Evolutionary conservation across 2,329 filamentous ascomycete species (phyloP).

Genomic region (Fonsecaea pedrosoi): DNA sequence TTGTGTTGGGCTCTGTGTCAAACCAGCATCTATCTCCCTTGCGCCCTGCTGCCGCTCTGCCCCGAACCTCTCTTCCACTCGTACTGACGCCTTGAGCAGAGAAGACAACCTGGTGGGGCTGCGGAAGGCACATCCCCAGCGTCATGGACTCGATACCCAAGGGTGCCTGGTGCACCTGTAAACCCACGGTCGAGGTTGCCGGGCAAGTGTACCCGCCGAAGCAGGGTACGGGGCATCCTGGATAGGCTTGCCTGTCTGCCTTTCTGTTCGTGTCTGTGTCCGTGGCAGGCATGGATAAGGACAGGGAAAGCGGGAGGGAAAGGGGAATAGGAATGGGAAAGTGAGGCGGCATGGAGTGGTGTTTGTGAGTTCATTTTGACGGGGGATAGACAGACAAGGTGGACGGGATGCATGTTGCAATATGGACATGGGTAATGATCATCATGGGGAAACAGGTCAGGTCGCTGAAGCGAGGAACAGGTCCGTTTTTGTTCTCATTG

Average conservation of each 20-base stretch:
- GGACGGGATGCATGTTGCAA: no score
- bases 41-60: no score
- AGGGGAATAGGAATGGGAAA: no score
- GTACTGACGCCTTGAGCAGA: constrained; percentile 44
- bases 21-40: no score
- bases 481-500: neutral
- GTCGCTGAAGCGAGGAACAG: neutral
- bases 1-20: no score
- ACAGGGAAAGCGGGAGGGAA: neutral
- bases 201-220: constrained; percentile 63
- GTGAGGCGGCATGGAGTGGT: no score
- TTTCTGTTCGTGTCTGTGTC: neutral
- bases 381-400: no score
- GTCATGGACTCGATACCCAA: constrained; percentile 62
- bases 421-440: no score
- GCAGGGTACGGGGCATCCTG: constrained; percentile 45
- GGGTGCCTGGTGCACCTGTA: constrained; percentile 62
- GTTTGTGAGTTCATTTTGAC: no score
- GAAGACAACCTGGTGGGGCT: constrained; percentile 62
- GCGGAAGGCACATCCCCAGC: constrained; percentile 57
- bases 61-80: constrained; percentile 3
- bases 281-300: neutral
- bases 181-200: constrained; percentile 59
- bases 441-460: neutral
- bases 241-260: neutral